These are phyloP conservation scores for Hyphopichia homilentoma DNA, from an alignment of 805 yeast genomes.

Conservation along the genomic window DNA sequence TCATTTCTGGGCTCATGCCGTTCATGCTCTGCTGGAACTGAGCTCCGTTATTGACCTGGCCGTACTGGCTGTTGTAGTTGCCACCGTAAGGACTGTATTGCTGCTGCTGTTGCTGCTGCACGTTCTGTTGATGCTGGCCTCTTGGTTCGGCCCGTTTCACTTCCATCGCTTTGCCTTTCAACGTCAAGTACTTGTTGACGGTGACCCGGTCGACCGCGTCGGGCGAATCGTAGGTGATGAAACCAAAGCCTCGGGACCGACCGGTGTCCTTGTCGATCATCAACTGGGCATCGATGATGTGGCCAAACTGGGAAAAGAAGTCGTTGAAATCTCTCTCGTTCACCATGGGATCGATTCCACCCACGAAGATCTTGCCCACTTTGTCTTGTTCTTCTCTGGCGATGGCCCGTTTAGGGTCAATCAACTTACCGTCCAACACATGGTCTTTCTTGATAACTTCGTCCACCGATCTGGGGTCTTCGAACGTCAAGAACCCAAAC, in stretches of 20 bases:
- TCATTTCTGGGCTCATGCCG: constrained; percentile 48
- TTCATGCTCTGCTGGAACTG: constrained; percentile 17
- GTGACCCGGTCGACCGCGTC: constrained; percentile 90
- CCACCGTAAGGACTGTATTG: constrained; percentile 18
- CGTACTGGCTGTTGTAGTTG: constrained; percentile 15
- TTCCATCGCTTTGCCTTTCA: constrained; percentile 84
- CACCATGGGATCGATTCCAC: constrained; percentile 93
- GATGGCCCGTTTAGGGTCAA: constrained; percentile 96
- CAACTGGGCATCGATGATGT: constrained; percentile 90
- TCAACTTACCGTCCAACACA: constrained; percentile 89
- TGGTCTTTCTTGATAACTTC: constrained; percentile 84
- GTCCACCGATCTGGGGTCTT: constrained; percentile 76
- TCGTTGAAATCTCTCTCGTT: constrained; percentile 86
- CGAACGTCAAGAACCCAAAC: constrained; percentile 89
- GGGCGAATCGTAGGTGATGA: constrained; percentile 91
- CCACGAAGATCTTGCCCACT: constrained; percentile 95
- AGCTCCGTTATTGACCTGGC: constrained; percentile 18
- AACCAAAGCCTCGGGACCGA: constrained; percentile 94
- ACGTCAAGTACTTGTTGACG: constrained; percentile 71
- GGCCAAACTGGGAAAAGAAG: constrained; percentile 84
- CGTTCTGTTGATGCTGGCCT: constrained; percentile 54
- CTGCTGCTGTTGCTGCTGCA: constrained; percentile 30
- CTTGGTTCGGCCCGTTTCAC: constrained; percentile 83
- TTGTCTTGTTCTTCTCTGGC: constrained; percentile 97
- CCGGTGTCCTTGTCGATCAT: constrained; percentile 98